Evolutionary conservation across 2,329 filamentous ascomycete species (phyloP), one percentile per base, ranked within the genome.

Genomic region (Cryphonectria naterciae): DNA sequence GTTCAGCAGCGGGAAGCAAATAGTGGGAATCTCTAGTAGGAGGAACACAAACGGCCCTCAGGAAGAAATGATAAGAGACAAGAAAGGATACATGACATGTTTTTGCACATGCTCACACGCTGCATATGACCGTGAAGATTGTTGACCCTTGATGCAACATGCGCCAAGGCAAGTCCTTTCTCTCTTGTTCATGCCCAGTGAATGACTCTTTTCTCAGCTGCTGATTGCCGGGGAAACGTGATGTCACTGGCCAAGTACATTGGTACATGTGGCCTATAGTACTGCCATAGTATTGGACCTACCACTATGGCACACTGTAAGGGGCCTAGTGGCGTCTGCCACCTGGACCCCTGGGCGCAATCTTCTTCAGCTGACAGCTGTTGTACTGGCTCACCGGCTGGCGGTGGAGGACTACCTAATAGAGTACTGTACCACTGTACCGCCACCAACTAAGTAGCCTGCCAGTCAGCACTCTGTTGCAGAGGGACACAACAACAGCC

Each of bases 201-300:
- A n/a, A 39, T 19, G 39, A n/a, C 46, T 43, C 60, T 49, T 22
- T 46, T 46, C 22, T 17, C 22, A 28, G 37, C 54, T 46, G 22
- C 52, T 49, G 32, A 69, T 69, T 69, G 67, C 67, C 46, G n/a
- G 67, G 67, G 61, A 52, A 65, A 69, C 67, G 49, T 58, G 67
- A 69, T 69, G 67, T 64, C 67, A 69, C 61, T n/a, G n/a, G 15
- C 32, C 32, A 32, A 32, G 37, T 37, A 35, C 28, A 19, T 28
- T 17, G 25, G 22, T 54, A 28, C 49, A 25, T n/a, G n/a, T 25
- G 41, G 41, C 13, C 46, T n/a, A n/a, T 49, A 49, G 25, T 58
- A 35, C n/a, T 35, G 5, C 8, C 46, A 17, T 25, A 25, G 7
- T 54, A 54, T n/a, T 10, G 52, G n/a, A 19, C 52, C n/a, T 56